Percentiles rank a stretch among this genome's conserved stretches.
phyloP scores from a whole-genome alignment of 305 asterid species.

The Fraxinus velutina region DNA sequence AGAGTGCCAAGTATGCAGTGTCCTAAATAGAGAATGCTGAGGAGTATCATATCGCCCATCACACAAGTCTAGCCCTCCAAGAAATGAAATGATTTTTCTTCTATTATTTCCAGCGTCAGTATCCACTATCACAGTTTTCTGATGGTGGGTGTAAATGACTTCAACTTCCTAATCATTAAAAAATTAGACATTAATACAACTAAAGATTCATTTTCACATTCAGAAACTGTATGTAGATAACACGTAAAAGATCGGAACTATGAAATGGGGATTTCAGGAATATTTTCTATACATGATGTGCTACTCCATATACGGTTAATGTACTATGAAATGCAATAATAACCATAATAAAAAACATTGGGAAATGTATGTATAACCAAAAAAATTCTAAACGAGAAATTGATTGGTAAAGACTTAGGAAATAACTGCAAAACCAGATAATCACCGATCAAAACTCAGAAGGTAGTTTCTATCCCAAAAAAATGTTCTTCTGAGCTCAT shows the following conservation, averaged over 20 bases:
- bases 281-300: not conserved
- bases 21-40: slow-evolving; percentile 68
- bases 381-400: not conserved
- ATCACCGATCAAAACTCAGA: not conserved
- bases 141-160: slow-evolving; percentile 93
- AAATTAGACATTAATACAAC: slow-evolving; percentile 15
- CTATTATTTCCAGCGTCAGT: slow-evolving; percentile 84
- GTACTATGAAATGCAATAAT: not conserved
- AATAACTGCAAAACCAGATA: not conserved
- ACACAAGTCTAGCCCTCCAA: slow-evolving; percentile 95
- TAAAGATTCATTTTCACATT: not conserved
- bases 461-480: not conserved
- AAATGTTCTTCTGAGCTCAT: not conserved
- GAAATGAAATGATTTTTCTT: slow-evolving; percentile 77
- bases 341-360: not conserved
- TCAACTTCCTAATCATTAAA: slow-evolving; percentile 81
- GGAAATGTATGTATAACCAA: not conserved
- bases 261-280: not conserved
- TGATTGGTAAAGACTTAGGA: not conserved
- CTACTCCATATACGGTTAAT: not conserved
- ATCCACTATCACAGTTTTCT: slow-evolving; percentile 90
- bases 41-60: slow-evolving; percentile 95
- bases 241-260: not conserved
- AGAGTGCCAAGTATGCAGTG: slow-evolving; percentile 63
- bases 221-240: not conserved